A percentile compares a stretch with the other conserved stretches of the same genome.
Evolutionary conservation across 371 early-diverging fungal species (phyloP).

Genomic region (Lichtheimia hyalospora): DNA sequence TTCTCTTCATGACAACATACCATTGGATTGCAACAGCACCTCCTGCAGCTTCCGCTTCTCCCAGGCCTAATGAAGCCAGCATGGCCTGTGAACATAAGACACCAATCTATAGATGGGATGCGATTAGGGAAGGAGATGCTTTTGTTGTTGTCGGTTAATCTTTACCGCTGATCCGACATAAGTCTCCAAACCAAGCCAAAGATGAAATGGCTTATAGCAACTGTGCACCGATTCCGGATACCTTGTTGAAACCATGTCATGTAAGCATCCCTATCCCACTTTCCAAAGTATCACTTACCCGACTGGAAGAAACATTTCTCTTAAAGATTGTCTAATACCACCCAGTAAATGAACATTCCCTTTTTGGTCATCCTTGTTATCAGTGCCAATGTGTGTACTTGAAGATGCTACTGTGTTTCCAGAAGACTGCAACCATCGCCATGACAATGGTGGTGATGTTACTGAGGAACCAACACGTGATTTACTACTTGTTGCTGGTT

Average conservation of each 20-base stretch:
- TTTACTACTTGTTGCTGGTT: slow-evolving; percentile 42
- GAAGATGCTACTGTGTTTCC: slow-evolving; percentile 2
- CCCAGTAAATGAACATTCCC: slow-evolving; percentile 12
- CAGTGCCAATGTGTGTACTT: slow-evolving; percentile 2
- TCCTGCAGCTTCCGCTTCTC: slow-evolving; percentile 55
- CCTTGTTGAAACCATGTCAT: slow-evolving; percentile 9
- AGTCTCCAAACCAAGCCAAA: slow-evolving; percentile 68
- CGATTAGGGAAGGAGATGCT: too few species aligned
- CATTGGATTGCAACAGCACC: slow-evolving; percentile 75
- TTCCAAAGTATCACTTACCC: slow-evolving; percentile 36
- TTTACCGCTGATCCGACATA: slow-evolving; percentile 64
- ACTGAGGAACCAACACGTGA: slow-evolving; percentile 37
- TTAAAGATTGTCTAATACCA: slow-evolving; percentile 44
- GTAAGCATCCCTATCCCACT: not conserved
- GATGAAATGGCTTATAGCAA: slow-evolving; percentile 60
- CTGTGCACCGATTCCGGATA: slow-evolving; percentile 54
- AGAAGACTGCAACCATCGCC: slow-evolving; percentile 45
- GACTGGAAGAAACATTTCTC: slow-evolving; percentile 66
- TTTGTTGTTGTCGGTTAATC: too few species aligned
- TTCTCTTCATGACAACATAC: too few species aligned
- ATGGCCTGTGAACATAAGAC: slow-evolving; percentile 75
- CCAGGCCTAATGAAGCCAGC: slow-evolving; percentile 65
- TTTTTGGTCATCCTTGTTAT: not conserved
- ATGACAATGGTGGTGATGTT: slow-evolving; percentile 43
- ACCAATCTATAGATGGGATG: slow-evolving; percentile 43